Evolutionary conservation across 768 basidiomycete species (phyloP), one percentile per base, ranked within the genome.

Genomic region (Mycena rosella): DNA sequence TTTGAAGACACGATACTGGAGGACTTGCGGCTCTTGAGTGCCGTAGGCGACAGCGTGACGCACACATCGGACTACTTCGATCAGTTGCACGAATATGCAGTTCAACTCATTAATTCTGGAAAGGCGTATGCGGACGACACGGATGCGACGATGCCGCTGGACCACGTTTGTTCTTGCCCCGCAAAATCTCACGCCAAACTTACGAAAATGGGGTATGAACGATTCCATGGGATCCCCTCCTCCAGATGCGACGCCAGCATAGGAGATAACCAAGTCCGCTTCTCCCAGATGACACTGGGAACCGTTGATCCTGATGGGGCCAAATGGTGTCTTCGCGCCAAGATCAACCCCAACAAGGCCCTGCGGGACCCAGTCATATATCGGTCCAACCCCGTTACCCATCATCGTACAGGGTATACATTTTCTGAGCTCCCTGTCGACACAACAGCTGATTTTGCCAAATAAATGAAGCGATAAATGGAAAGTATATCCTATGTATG

Each of bases 401-500:
- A 99, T 75, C 97, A 99, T 76, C 91, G 96, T 65, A 99, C 96
- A 8, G 57, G 96, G 96, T 45, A 45, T 27, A 8, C 14, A 5
- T 40, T 40, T 15, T n/a, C n/a, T n/a, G n/a, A n/a, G n/a, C n/a
- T n/a, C n/a, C n/a, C n/a, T n/a, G n/a, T n/a, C n/a, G n/a, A n/a
- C n/a, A n/a, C n/a, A n/a, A n/a, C n/a, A n/a, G n/a, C n/a, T n/a
- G n/a, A n/a, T n/a, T n/a, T n/a, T n/a, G n/a, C n/a, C n/a, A 18
- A 40, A 15, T 45, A 32, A 40, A 22, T 30, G 42, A 34, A 96
- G 95, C 14, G 87, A 89, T 62, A 92, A 91, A 79, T 99, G 95
- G 95, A 98, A 96, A 79, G 89, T 97, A 47, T 99, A 99, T 78
- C 97, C 97, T 13, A 98, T 95, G 45, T 98, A 99, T 78, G 97